These are phyloP conservation scores for Eutrema japonicum DNA, from an alignment of 345 rosid species.

Conservation along the genomic window DNA sequence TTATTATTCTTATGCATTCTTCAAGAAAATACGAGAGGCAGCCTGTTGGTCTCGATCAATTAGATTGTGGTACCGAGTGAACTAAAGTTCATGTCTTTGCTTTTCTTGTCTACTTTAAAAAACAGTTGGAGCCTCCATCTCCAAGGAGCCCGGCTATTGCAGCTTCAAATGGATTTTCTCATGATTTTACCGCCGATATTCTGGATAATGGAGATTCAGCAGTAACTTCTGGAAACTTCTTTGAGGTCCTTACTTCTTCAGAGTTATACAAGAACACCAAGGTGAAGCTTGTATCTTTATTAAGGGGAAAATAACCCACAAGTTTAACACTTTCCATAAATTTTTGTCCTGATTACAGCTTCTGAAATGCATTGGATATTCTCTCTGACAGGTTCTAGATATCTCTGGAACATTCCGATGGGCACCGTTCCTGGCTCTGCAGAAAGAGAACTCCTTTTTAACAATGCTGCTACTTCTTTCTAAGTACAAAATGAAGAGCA, in stretches of 20 bases:
- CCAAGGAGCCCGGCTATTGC: conserved; percentile 70
- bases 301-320: not conserved
- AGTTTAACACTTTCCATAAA: not conserved
- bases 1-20: conserved; percentile 10
- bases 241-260: conserved; percentile 81
- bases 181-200: conserved; percentile 43
- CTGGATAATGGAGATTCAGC: conserved; percentile 78
- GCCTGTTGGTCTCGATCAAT: too few relatives aligned
- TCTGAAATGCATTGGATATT: conserved; percentile 24
- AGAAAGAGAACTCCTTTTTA: conserved; percentile 83
- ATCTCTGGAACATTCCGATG: conserved; percentile 96
- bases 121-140: conserved; percentile 91
- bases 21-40: not conserved
- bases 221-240: conserved; percentile 85
- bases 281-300: conserved; percentile 50
- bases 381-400: conserved; percentile 75
- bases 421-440: conserved; percentile 99
- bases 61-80: conserved; percentile 5
- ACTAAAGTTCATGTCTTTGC: conserved; percentile 28
- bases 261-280: conserved; percentile 77
- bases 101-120: not conserved
- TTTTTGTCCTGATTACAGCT: conserved; percentile 11
- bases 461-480: conserved; percentile 95
- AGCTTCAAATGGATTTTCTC: conserved; percentile 53
- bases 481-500: conserved; percentile 97